Evolutionary conservation across 1,284 basidiomycete species (phyloP), one percentile per base, ranked within the genome.

Genomic region (Phlebopus sp.): DNA sequence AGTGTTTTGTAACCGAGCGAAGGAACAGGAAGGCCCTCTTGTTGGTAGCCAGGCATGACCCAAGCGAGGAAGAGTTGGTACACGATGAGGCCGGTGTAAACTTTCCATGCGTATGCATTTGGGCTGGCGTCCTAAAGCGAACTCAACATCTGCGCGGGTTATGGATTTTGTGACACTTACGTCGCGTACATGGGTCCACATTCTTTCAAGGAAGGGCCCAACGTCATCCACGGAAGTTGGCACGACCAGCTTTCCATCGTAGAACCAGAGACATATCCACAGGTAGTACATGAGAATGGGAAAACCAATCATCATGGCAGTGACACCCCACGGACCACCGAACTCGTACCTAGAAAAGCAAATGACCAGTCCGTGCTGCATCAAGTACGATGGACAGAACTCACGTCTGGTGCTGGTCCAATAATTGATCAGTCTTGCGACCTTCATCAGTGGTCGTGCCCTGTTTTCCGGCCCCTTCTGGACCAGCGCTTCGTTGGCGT

Each of bases 201-300:
- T 94, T 41, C 81, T 77, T 47, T 70, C 62, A 25, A 97, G 67
- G 75, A 96, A 97, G 1, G 95, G 92, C 48, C 73, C 59, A 45
- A 95, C 76, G 55, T 92, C 90, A 39, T 81, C 79, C 18, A 83
- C 49, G 10, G 89, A 87, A 27, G 71, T 73, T 0, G 94, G 94
- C 56, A 80, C 71, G n/a, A 90, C 83, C 36, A 97, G 74, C 58
- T 80, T 77, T 45, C 96, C 96, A 57, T 97, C 88, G 67, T 98
- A 95, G 70, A 94, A 97, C 82, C 90, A 94, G 34, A 98, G 78
- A 63, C 97, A 99, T 57, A 94, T 92, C 92, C 93, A 98, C 57
- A 99, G 82, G 73, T 99, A 99, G 72, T 98, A 98, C 95, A 94
- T 92, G 54, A 92, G 77, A 32, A 85, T 69, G 0, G 96, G 96